Conservation (phyloP, 257 asterid species). For the Cordia subcordata region DNA sequence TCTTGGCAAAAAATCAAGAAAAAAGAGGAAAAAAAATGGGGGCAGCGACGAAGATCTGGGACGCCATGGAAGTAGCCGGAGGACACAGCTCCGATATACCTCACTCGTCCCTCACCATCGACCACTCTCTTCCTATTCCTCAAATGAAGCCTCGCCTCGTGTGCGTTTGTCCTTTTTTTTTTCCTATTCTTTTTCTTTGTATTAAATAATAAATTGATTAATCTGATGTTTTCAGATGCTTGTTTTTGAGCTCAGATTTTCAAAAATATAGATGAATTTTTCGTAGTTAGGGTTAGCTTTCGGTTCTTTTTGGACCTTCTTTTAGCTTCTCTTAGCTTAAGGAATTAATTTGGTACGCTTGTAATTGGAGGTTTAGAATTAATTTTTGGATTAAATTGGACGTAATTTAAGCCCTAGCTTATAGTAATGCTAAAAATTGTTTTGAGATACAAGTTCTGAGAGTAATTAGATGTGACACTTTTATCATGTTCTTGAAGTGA, state of each 20-base stretch:
- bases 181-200: background rate
- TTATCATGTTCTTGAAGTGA: no score
- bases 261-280: background rate
- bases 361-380: no score
- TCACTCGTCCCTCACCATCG: constrained; percentile 57
- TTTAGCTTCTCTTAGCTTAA: background rate
- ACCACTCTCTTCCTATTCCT: constrained; percentile 69
- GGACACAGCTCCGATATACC: constrained; percentile 55
- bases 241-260: background rate
- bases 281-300: background rate
- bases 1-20: no score
- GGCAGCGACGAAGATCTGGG: constrained; percentile 58
- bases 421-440: background rate
- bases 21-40: constrained; percentile 31
- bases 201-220: no score
- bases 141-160: constrained; percentile 71
- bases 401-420: background rate
- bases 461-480: no score
- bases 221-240: background rate
- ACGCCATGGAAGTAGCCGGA: constrained; percentile 70
- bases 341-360: no score
- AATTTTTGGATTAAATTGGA: background rate
- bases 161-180: constrained; percentile 29
- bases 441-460: no score
- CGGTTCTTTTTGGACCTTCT: background rate